Evolutionary conservation across 2,329 filamentous ascomycete species (phyloP).

Genomic region (Orbilia javanica): DNA sequence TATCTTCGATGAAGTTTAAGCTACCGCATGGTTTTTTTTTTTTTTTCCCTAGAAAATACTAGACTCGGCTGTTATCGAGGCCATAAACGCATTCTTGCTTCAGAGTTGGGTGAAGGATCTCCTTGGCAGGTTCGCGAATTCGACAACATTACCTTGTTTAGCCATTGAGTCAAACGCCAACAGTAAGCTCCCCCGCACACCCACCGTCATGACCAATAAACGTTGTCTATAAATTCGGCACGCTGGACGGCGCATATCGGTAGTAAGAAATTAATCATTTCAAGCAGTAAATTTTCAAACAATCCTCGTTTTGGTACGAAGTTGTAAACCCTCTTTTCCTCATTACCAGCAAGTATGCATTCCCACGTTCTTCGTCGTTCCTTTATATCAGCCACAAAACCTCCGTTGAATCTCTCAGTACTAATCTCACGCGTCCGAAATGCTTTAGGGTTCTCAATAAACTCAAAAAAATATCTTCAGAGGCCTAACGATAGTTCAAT

Average conservation of each 20-base stretch:
- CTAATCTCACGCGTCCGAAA: constrained; percentile 43
- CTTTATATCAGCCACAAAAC: constrained; percentile 19
- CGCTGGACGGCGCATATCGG: not conserved
- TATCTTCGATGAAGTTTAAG: too few relatives aligned
- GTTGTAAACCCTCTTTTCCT: not conserved
- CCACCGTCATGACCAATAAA: constrained; percentile 8
- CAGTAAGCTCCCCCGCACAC: constrained; percentile 19
- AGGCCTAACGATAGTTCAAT: constrained; percentile 4
- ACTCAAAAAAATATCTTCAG: not conserved
- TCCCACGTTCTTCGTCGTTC: constrained; percentile 33
- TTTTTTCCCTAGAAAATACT: not conserved
- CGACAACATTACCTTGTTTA: constrained; percentile 36
- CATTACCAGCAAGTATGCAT: constrained; percentile 36
- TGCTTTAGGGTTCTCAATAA: constrained; percentile 15
- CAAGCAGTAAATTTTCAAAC: not conserved
- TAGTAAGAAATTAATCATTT: not conserved
- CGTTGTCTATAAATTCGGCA: constrained; percentile 30
- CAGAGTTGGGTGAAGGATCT: constrained; percentile 44
- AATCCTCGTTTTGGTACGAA: not conserved
- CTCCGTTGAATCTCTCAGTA: constrained; percentile 24
- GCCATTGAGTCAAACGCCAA: constrained; percentile 36
- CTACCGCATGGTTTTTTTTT: too few relatives aligned
- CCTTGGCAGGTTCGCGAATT: constrained; percentile 56
- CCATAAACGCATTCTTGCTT: not conserved
- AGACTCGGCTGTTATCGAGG: not conserved